These are phyloP conservation scores for Mesembryanthemum crystallinum DNA, from an alignment of 148 eudicot species.

Conservation along the genomic window DNA sequence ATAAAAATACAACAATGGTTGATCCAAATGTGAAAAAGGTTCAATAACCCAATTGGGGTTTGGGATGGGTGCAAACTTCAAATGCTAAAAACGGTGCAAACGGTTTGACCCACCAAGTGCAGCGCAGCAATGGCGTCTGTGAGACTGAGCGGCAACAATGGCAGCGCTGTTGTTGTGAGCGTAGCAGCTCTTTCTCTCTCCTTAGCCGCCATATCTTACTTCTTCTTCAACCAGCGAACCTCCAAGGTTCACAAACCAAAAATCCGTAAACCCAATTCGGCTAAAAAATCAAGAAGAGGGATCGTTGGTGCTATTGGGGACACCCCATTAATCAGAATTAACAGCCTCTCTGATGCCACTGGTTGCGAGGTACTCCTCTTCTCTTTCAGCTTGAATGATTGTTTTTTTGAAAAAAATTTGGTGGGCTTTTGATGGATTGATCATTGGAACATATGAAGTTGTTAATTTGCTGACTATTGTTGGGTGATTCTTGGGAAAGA, in stretches of 20 bases:
- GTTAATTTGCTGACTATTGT: background rate
- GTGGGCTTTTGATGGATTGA: constrained; percentile 2
- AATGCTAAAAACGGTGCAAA: background rate
- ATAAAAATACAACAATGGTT: too few species aligned
- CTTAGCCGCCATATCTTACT: constrained; percentile 48
- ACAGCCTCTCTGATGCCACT: constrained; percentile 81
- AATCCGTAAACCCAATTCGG: constrained; percentile 14
- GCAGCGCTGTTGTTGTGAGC: constrained; percentile 33
- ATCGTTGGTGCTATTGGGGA: constrained; percentile 77
- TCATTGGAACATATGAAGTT: background rate
- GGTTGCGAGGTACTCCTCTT: constrained; percentile 59
- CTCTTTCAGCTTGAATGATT: background rate
- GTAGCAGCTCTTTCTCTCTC: constrained; percentile 38
- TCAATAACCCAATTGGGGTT: background rate
- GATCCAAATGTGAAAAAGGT: too few species aligned
- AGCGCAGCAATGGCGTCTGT: constrained; percentile 32
- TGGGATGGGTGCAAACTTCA: background rate
- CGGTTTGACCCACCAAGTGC: constrained; percentile 5
- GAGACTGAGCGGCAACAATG: constrained; percentile 26
- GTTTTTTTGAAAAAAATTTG: too few species aligned
- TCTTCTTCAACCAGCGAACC: constrained; percentile 32
- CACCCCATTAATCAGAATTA: constrained; percentile 81
- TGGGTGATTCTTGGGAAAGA: background rate
- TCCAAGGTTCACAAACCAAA: constrained; percentile 21
- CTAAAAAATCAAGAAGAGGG: constrained; percentile 41